Evolutionary conservation across 2,329 filamentous ascomycete genomes (phyloP), one percentile per base, ranked within the genome.

Genomic region (Alternaria angustiovoidea): DNA sequence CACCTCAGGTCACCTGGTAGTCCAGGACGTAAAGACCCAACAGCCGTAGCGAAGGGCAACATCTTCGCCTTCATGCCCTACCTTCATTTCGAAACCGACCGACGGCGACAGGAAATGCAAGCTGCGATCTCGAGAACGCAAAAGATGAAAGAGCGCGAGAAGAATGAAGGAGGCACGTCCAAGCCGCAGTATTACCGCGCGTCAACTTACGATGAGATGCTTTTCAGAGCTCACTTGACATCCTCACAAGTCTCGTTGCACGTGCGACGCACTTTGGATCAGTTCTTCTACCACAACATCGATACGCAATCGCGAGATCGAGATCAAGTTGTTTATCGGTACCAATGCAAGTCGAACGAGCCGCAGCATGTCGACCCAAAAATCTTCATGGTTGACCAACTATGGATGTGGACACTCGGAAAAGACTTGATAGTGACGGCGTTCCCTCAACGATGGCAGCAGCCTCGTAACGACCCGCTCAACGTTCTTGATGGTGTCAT

Each of bases 301-400:
- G 84, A 89, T 64, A 90, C 88, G 0, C 79, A 83, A 43, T 81
- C 78, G 8, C 83, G 88, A 36, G 88, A 90, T 64, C 79, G 80
- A 32, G 87, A 89, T 65, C 88, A 90, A 70, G 88, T 90, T 1
- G 87, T 90, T 1, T 89, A 86, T 69, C 82, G 88, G 11, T 89
- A 89, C 64, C 82, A 84, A 63, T 79, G 75, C 34, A 79, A 80
- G 53, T 60, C 65, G 11, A 42, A 64, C 16, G 57, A 76, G 28
- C 68, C 70, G 42, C 72, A 71, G 16, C 69, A 70, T 73, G 77
- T 75, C 2, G 85, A 87, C 56, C 81, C 82, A 1, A 88, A 88
- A 61, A 84, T 89, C 3, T 88, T 88, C 71, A 89, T 89, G 87
- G 88, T 90, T 0, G 88, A 90, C 70, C 88, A 90, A 66, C 78